Evolutionary conservation across 2,329 filamentous ascomycete species (phyloP), one percentile per base, ranked within the genome.

Genomic region (Aspergillus alliaceus): DNA sequence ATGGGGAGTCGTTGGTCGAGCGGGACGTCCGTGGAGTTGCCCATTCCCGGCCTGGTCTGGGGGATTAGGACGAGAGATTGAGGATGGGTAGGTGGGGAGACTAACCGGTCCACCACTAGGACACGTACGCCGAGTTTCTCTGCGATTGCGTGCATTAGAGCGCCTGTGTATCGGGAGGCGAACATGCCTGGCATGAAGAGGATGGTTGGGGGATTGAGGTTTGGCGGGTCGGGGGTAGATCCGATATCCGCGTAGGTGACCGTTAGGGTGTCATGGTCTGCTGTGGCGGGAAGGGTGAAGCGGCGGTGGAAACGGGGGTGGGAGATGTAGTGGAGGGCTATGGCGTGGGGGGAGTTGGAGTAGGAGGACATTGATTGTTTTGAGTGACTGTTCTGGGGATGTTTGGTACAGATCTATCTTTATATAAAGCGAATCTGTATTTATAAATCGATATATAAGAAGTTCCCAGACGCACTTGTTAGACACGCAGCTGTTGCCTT

Each of bases 11-110:
- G 70, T 14, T 71, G 49, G 9, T 66, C 48, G 6, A 79, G 58
- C 1, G 67, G 58, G 0, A 80, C 77, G 2, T 68, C 61, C 0
- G 75, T 77, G 12, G 78, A 79, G 34, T 70, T 75, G 20, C 80
- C 79, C 59, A 67, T 66, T 1, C 63, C 65, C 0, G 60, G 59
- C 1, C 39, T 53, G 12, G 18, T 11, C 24, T 51, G 27, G 39
- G 18, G 12, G 2, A 4, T 25, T 6, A 27, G 2, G 0, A 47
- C 2, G 8, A 12, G n/a, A 5, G 4, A 47, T 6, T 7, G 12
- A 0, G 15, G 15, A 4, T 20, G 7, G n/a, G n/a, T 15, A 6
- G 14, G 4, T 18, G 15, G 11, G 2, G 8, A 18, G 42, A 31
- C 27, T 14, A 34, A 53, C 18, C 67, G 62, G 44, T 70, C 67